phyloP scores from a whole-genome alignment of 2,329 filamentous ascomycete species.

The Colletotrichum karsti region DNA sequence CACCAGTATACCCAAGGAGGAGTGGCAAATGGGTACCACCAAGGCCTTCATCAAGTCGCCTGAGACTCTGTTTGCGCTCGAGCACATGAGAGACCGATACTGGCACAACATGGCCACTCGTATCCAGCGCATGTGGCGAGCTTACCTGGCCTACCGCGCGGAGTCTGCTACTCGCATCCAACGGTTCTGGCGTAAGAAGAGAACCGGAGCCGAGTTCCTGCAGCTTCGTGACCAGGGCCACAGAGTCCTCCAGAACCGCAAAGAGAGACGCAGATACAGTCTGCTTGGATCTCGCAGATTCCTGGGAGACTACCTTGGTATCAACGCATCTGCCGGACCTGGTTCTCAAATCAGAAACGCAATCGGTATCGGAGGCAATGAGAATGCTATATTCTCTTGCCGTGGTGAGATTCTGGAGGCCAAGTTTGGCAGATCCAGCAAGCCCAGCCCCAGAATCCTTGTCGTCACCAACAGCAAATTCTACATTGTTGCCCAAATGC shows the following conservation, averaged over 20 bases:
- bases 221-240: slow-evolving; percentile 90
- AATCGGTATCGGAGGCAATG: slow-evolving; percentile 75
- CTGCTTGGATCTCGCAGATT: slow-evolving; percentile 91
- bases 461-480: slow-evolving; percentile 87
- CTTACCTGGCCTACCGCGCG: slow-evolving; percentile 89
- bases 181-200: slow-evolving; percentile 93
- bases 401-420: slow-evolving; percentile 89
- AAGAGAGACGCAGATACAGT: slow-evolving; percentile 92
- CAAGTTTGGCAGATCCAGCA: slow-evolving; percentile 96
- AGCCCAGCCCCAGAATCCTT: slow-evolving; percentile 85
- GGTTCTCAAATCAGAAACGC: slow-evolving; percentile 83
- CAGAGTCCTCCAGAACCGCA: slow-evolving; percentile 80
- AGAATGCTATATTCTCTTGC: slow-evolving; percentile 87
- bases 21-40: slow-evolving; percentile 96
- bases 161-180: slow-evolving; percentile 96
- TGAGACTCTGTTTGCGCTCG: slow-evolving; percentile 93
- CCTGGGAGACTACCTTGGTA: slow-evolving; percentile 92
- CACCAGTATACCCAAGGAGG: slow-evolving; percentile 92
- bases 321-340: slow-evolving; percentile 81
- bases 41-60: slow-evolving; percentile 99
- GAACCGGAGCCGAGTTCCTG: slow-evolving; percentile 87
- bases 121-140: slow-evolving; percentile 97
- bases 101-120: slow-evolving; percentile 99
- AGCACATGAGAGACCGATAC: slow-evolving; percentile 97
- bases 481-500: slow-evolving; percentile 85